phyloP scores from a whole-genome alignment of 257 asterid genomes.

The Nicotiana undulata region DNA sequence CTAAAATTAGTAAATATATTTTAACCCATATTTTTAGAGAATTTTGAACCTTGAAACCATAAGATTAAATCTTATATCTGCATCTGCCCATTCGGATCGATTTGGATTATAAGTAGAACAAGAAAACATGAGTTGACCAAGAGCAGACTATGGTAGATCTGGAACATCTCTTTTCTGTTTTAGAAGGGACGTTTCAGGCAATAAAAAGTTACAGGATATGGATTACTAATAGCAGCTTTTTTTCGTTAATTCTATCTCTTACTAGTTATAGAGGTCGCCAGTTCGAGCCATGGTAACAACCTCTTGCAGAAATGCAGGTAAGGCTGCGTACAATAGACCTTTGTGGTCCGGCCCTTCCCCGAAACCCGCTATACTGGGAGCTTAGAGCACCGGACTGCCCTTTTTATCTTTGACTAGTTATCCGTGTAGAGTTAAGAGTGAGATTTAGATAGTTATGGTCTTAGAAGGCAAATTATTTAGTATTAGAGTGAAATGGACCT shows the following conservation, averaged over 20 bases:
- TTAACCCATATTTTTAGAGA: neutral
- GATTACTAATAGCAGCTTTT: too few relatives aligned
- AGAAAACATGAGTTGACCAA: neutral
- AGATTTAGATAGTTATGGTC: neutral
- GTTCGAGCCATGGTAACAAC: too few relatives aligned
- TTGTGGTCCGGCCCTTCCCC: too few relatives aligned
- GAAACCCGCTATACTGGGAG: too few relatives aligned
- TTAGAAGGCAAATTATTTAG: neutral
- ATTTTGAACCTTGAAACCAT: neutral
- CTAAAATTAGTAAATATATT: neutral
- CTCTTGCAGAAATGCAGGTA: too few relatives aligned
- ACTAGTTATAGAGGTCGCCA: too few relatives aligned
- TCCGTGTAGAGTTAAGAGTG: neutral
- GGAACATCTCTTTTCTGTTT: neutral
- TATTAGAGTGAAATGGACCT: neutral
- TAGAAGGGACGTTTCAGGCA: neutral
- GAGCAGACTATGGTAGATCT: neutral
- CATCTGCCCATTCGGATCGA: neutral
- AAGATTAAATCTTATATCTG: neutral
- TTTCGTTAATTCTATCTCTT: too few relatives aligned
- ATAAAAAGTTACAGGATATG: too few relatives aligned
- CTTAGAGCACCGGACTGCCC: too few relatives aligned
- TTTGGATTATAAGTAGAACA: neutral
- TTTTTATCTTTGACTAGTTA: too few relatives aligned
- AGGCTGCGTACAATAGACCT: too few relatives aligned